A percentile compares a stretch with the other conserved stretches of the same genome.
phyloP scores from a whole-genome alignment of 2,329 filamentous ascomycete genomes.

The Trichophyton verrucosum region DNA sequence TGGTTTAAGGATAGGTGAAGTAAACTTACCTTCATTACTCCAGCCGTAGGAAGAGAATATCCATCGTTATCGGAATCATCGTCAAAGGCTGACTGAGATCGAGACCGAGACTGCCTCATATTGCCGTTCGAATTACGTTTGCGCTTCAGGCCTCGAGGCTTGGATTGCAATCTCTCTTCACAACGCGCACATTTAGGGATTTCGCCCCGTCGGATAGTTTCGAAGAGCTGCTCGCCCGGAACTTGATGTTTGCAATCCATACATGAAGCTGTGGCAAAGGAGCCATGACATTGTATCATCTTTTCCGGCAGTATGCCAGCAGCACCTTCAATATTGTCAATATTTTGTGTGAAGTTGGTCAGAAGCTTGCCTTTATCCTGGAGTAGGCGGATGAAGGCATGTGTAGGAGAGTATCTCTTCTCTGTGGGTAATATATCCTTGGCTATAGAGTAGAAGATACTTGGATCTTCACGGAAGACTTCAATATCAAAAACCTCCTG shows the following conservation, averaged over 20 bases:
- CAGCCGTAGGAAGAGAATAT: slow-evolving; percentile 53
- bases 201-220: slow-evolving; percentile 59
- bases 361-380: slow-evolving; percentile 80
- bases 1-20: slow-evolving; percentile 6
- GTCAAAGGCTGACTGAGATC: slow-evolving; percentile 40
- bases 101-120: slow-evolving; percentile 38
- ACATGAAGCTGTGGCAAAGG: slow-evolving; percentile 84
- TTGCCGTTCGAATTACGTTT: slow-evolving; percentile 40
- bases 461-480: slow-evolving; percentile 74
- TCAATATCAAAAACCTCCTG: slow-evolving; percentile 92
- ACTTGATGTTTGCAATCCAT: slow-evolving; percentile 67
- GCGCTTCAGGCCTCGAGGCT: slow-evolving; percentile 39
- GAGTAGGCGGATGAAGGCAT: slow-evolving; percentile 82
- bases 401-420: slow-evolving; percentile 75
- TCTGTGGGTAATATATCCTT: slow-evolving; percentile 77
- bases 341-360: slow-evolving; percentile 98
- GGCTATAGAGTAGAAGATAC: slow-evolving; percentile 81
- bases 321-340: slow-evolving; percentile 85
- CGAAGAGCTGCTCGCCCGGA: slow-evolving; percentile 63
- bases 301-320: slow-evolving; percentile 72
- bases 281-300: slow-evolving; percentile 90
- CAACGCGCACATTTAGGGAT: slow-evolving; percentile 72
- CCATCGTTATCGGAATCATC: slow-evolving; percentile 46
- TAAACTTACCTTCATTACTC: slow-evolving; percentile 60
- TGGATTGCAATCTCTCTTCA: slow-evolving; percentile 41